Conservation (phyloP, 2,329 filamentous ascomycete genomes). For the Westerdykella sp. region DNA sequence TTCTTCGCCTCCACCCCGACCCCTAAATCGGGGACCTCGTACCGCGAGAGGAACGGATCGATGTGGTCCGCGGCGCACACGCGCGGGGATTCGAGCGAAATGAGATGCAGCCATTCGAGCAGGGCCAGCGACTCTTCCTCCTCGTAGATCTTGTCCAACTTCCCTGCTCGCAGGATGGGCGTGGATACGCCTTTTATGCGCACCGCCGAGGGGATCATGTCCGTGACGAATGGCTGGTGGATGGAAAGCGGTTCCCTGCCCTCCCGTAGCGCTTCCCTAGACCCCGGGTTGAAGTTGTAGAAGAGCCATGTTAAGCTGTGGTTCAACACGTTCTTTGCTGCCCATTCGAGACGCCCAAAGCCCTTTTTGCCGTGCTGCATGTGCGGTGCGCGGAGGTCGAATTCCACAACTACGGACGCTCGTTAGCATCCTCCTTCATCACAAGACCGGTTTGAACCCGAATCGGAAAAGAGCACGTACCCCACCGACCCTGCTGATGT, state of each 20-base stretch:
- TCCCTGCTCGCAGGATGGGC: constrained; percentile 21
- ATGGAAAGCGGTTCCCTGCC: constrained; percentile 21
- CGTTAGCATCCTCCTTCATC: constrained; percentile 1
- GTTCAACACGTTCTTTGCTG: constrained; percentile 70
- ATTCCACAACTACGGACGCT: constrained; percentile 58
- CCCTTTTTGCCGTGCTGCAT: constrained; percentile 81
- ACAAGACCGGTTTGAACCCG: not conserved
- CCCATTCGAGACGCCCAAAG: constrained; percentile 71
- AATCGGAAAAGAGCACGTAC: constrained; percentile 43
- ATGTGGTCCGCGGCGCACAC: constrained; percentile 52
- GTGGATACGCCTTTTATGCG: constrained; percentile 19
- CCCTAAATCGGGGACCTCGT: constrained; percentile 50
- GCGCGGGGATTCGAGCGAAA: constrained; percentile 60
- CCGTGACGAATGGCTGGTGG: constrained; percentile 28
- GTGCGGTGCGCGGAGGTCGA: constrained; percentile 64
- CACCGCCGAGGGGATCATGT: constrained; percentile 18
- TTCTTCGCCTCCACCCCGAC: constrained; percentile 8
- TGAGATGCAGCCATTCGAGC: constrained; percentile 71
- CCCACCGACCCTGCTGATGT: constrained; percentile 65
- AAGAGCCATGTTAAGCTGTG: constrained; percentile 71
- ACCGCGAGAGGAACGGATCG: constrained; percentile 64
- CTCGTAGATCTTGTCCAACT: constrained; percentile 38
- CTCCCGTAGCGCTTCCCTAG: constrained; percentile 17
- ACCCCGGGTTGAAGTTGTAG: constrained; percentile 48
- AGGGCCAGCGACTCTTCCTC: constrained; percentile 60